Conservation (phyloP, 2,329 filamentous ascomycete genomes). For the Trichoderma sp. region DNA sequence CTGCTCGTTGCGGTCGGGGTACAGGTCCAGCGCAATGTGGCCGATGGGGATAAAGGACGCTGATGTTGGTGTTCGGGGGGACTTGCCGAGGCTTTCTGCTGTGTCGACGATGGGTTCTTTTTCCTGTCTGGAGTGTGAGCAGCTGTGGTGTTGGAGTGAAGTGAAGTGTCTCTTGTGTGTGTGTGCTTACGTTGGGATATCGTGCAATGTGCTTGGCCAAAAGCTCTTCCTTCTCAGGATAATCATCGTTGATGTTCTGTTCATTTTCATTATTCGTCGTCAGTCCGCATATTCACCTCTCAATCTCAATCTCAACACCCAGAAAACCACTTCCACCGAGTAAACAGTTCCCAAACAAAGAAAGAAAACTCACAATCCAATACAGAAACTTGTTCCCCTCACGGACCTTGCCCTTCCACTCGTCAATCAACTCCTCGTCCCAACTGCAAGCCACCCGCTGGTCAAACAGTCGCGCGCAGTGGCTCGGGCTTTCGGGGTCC, state of each 20-base stretch:
- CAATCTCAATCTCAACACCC: not conserved
- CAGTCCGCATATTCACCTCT: not conserved
- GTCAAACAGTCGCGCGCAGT: conserved; percentile 45
- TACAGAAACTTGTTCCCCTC: conserved; percentile 44
- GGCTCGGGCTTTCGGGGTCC: conserved; percentile 46
- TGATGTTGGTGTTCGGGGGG: conserved; percentile 37
- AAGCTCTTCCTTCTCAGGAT: conserved; percentile 37
- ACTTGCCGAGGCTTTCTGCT: conserved; percentile 37
- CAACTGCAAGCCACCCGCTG: conserved; percentile 53
- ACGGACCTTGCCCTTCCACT: conserved; percentile 41
- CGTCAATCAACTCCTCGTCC: conserved; percentile 43
- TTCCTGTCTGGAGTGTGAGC: conserved; percentile 33
- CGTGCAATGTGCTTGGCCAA: conserved; percentile 38
- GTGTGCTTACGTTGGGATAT: conserved; percentile 38
- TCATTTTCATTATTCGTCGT: not conserved
- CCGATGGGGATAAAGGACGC: conserved; percentile 44
- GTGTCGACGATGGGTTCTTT: conserved; percentile 41
- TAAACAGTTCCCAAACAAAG: too few relatives aligned
- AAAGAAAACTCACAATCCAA: conserved; percentile 44
- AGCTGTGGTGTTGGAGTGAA: too few relatives aligned
- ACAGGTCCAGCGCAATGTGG: conserved; percentile 44
- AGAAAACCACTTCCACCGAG: not conserved
- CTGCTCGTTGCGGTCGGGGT: conserved; percentile 37
- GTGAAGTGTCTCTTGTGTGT: not conserved
- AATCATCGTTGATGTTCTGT: conserved; percentile 39